Base-by-base conservation (phyloP, 1,284 basidiomycete species). In the Rhizoctonia solani region DNA sequence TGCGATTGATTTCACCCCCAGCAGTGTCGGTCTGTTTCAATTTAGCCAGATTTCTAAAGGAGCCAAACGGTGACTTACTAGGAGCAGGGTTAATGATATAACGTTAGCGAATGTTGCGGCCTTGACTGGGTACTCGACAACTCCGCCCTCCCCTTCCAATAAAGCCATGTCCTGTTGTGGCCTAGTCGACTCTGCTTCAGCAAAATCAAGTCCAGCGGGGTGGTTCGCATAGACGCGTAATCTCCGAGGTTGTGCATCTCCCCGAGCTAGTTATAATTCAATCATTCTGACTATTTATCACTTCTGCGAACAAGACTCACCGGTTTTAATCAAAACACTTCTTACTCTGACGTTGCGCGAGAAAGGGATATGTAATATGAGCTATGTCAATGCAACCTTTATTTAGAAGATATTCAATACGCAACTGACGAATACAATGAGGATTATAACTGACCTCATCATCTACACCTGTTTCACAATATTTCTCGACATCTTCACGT, bases 361-460 rank as follows among this genome's bases (percentile, higher is more conserved):
- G 79, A 93, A 93, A 0, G 90, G 89, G 58, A 93, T 77, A 75
- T 92, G 89, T 56, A 93, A 81, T 71, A 93, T 86, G 68, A 92
- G 79, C 88, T 92, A 73, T 54, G 69, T 69, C 41, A 65, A 68
- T 27, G 61, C 49, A 65, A 50, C 19, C 49, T 39, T 41, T 55
- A 27, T 53, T 52, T 55, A 63, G 59, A 49, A 39, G 25, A 69
- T 49, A 34, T 32, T 63, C 63, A 41, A 42, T 65, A 53, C 59
- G n/a, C 23, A 8, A 21, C 14, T 21, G 32, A 41, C 55, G 54
- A 58, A 5, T 13, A 37, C 13, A 16, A 21, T 8, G 29, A n/a
- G 21, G 47, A 9, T 11, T 41, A 37, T 27, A 1, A 66, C 81
- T 56, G 68, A 89, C 88, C 82, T 92, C 88, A 74, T 92, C 90